Base-by-base conservation (phyloP, 768 basidiomycete genomes). In the Cystobasidium tubakii region DNA sequence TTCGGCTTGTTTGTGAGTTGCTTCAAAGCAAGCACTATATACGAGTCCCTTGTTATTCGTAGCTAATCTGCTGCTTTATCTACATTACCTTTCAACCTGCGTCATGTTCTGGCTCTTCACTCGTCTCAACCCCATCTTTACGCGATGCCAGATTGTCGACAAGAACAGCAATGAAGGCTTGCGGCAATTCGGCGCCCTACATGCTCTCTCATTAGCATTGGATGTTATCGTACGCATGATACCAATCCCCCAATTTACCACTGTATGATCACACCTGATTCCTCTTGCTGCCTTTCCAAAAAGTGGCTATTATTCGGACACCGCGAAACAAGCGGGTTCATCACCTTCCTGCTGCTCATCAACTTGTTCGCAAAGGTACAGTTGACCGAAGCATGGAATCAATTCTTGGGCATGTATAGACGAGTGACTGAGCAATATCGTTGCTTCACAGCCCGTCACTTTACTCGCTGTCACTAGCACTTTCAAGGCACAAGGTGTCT, bases 181-280 rank as follows among this genome's bases (percentile, higher is more conserved):
- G n/a, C 3, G 69, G 54, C 69, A 71, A 55, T 71, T 71, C 36
- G 69, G 69, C 6, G 69, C 69, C 9, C 54, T 71, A n/a, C 69
- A 71, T 44, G 54, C 54, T 39, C 55, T 71, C 9, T 71, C 69
- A 23, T 4, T 71, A 21, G 27, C 55, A 6, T 36, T 71, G 31
- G 69, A 71, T 71, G 33, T 71, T 3, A 21, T 71, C 23, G 69
- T 71, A 44, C 21, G 69, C 39, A 23, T 13, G 1, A 7, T 39
- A 39, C 6, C 39, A 39, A 39, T 6, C 39, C 7, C 15, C 39
- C 15, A 39, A 6, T 15, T 39, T 39, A 6, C 7, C n/a, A n/a
- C n/a, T n/a, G n/a, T n/a, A n/a, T n/a, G n/a, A n/a, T n/a, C n/a
- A n/a, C n/a, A n/a, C n/a, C n/a, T n/a, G n/a, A n/a, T n/a, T n/a